Conservation (phyloP, 108 stramenopile genomes). For the Cafeteria roenbergensis region DNA sequence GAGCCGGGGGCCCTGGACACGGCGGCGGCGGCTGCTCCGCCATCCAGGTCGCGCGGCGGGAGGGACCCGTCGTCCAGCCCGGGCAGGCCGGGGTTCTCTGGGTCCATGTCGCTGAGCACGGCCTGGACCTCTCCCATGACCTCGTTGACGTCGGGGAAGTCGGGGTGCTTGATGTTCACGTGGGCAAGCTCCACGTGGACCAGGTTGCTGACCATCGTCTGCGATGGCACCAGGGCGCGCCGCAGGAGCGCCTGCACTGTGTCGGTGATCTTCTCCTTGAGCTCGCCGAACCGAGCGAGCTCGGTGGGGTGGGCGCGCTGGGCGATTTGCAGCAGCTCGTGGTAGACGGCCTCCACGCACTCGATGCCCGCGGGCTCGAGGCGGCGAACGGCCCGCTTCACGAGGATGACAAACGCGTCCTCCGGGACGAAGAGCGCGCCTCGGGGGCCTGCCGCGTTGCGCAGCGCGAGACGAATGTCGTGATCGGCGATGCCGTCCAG, state of each 20-base stretch:
- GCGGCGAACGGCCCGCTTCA: constrained; percentile 72
- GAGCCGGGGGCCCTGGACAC: too few relatives aligned
- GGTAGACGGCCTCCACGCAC: constrained; percentile 84
- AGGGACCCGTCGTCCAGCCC: too few relatives aligned
- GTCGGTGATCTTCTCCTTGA: constrained; percentile 78
- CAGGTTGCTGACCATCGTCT: constrained; percentile 80
- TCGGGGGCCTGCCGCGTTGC: constrained; percentile 80
- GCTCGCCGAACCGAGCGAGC: constrained; percentile 67
- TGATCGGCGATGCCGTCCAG: constrained; percentile 84
- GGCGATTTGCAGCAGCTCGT: constrained; percentile 80
- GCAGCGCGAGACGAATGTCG: constrained; percentile 88
- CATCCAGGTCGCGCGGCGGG: too few relatives aligned
- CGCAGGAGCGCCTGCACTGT: constrained; percentile 57
- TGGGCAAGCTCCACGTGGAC: constrained; percentile 71
- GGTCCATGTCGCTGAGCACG: too few relatives aligned
- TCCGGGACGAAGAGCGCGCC: constrained; percentile 90
- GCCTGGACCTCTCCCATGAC: too few relatives aligned
- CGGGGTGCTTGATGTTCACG: constrained; percentile 12
- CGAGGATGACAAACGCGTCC: constrained; percentile 82
- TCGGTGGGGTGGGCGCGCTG: constrained; percentile 68
- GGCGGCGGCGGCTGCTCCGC: too few relatives aligned
- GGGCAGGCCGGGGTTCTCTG: too few relatives aligned
- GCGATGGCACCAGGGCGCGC: constrained; percentile 61
- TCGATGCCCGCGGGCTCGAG: constrained; percentile 80
- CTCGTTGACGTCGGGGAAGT: constrained; percentile 82